phyloP scores from a whole-genome alignment of 2,329 filamentous ascomycete species.

The Diatrype stigma region DNA sequence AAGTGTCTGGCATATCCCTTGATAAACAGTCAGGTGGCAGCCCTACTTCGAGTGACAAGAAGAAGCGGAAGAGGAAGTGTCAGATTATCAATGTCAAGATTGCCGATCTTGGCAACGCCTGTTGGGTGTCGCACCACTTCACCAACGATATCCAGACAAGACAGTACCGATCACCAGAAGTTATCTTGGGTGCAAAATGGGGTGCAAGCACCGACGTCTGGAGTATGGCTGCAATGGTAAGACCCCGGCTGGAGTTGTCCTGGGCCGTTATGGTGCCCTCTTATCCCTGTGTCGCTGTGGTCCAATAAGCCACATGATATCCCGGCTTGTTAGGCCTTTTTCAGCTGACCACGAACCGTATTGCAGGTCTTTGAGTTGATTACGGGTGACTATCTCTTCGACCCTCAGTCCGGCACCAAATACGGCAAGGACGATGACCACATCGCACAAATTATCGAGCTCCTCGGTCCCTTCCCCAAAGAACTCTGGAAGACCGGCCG shows the following conservation, averaged over 20 bases:
- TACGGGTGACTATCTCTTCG: constrained; percentile 96
- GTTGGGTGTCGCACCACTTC: constrained; percentile 98
- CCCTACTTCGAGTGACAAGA: constrained; percentile 55
- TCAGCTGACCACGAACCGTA: constrained; percentile 4
- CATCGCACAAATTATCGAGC: constrained; percentile 97
- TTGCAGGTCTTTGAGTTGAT: constrained; percentile 90
- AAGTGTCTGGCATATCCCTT: constrained; percentile 91
- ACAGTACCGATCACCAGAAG: constrained; percentile 95
- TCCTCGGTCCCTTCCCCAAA: constrained; percentile 90
- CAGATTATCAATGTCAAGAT: constrained; percentile 95
- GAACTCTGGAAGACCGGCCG: constrained; percentile 88
- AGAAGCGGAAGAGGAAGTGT: constrained; percentile 54
- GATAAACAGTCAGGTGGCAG: constrained; percentile 56
- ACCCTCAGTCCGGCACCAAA: constrained; percentile 96
- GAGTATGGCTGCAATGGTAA: constrained; percentile 99
- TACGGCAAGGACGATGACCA: constrained; percentile 99
- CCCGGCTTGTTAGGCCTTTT: too few species aligned
- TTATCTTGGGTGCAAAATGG: constrained; percentile 96
- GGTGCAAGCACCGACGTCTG: constrained; percentile 98
- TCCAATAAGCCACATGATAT: too few species aligned
- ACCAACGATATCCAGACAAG: constrained; percentile 98
- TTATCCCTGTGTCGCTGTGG: too few species aligned
- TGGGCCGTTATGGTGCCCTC: too few species aligned
- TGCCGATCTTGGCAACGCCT: constrained; percentile 94
- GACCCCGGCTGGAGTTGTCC: constrained; percentile 20